phyloP scores from a whole-genome alignment of 164 flowering plant species.

The Sextonia rubra region DNA sequence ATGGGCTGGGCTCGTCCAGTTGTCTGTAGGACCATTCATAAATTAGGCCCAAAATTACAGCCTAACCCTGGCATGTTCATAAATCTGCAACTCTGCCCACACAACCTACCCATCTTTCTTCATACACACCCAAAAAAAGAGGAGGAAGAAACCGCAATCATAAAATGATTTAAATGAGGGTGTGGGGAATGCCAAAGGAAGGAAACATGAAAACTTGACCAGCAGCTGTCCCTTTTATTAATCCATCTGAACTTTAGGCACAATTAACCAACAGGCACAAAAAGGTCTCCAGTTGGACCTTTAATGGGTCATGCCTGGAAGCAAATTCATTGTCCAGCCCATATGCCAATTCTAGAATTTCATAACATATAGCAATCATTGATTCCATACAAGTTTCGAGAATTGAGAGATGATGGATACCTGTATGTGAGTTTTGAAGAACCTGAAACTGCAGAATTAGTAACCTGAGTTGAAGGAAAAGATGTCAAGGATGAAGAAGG shows the following conservation, averaged over 20 bases:
- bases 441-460: constrained; percentile 35
- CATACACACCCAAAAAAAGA: too few relatives aligned
- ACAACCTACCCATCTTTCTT: too few relatives aligned
- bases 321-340: background rate
- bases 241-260: background rate
- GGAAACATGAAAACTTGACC: background rate
- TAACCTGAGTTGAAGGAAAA: constrained; percentile 39
- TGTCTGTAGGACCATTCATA: too few relatives aligned
- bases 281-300: background rate
- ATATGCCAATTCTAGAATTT: background rate
- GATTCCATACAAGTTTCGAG: background rate
- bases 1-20: background rate
- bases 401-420: constrained; percentile 26
- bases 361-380: background rate
- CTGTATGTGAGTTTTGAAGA: constrained; percentile 78
- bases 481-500: constrained; percentile 48
- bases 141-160: too few relatives aligned
- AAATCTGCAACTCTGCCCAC: too few relatives aligned
- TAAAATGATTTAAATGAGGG: background rate
- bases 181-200: background rate
- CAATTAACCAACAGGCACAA: background rate
- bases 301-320: background rate
- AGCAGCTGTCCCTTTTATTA: background rate
- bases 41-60: background rate
- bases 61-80: background rate